Conservation (phyloP, 345 rosid species). For the Physaria fendleri region DNA sequence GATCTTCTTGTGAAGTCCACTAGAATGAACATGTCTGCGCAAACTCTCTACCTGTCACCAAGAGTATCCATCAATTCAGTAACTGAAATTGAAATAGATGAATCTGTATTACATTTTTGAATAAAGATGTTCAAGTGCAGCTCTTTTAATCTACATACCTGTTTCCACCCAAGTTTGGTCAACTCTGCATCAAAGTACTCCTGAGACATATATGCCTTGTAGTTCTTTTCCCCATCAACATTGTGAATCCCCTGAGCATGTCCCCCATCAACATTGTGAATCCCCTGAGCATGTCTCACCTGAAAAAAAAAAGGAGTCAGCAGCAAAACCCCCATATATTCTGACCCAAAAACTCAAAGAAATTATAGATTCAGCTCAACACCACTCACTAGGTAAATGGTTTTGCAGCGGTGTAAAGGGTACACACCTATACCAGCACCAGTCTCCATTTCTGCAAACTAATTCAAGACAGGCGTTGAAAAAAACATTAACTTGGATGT, state of each 20-base stretch:
- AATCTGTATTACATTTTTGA: background rate
- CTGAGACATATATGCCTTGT: slow-evolving; percentile 74
- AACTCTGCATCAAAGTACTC: slow-evolving; percentile 86
- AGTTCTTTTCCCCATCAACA: slow-evolving; percentile 92
- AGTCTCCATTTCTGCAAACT: slow-evolving; percentile 69
- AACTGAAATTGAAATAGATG: background rate
- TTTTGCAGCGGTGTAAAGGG: slow-evolving; percentile 95
- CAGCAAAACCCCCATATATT: background rate
- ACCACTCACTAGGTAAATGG: slow-evolving; percentile 73
- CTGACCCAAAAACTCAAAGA: background rate
- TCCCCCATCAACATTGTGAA: slow-evolving; percentile 97
- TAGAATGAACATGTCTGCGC: slow-evolving; percentile 74
- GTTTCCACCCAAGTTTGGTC: slow-evolving; percentile 91
- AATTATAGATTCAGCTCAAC: slow-evolving; percentile 12
- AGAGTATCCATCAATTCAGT: background rate
- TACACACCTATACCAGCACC: slow-evolving; percentile 60
- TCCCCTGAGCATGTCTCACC: slow-evolving; percentile 99
- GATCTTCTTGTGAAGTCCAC: slow-evolving; percentile 68
- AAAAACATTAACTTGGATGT: background rate
- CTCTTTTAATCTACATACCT: slow-evolving; percentile 32
- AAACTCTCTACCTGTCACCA: slow-evolving; percentile 66
- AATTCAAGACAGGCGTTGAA: background rate
- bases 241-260: slow-evolving; percentile 98
- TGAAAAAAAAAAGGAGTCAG: slow-evolving; percentile 37
- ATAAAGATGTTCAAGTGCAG: background rate